Percentiles rank a stretch among this genome's conserved stretches.
phyloP scores from a whole-genome alignment of 345 rosid species.

The Salix caprea region DNA sequence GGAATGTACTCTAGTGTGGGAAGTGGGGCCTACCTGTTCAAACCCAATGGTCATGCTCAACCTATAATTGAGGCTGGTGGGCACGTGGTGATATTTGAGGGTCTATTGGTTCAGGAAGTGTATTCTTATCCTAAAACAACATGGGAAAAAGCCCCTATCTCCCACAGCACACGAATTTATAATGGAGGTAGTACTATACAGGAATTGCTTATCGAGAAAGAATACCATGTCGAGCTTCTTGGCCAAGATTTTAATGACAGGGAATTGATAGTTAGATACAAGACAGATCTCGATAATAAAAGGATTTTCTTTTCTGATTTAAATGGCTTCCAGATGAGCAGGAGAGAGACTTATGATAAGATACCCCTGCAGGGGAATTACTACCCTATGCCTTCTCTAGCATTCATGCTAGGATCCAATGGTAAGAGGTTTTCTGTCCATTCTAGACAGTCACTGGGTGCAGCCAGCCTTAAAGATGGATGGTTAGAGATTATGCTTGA shows the following conservation, averaged over 20 bases:
- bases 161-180: constrained; percentile 73
- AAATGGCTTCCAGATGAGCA: constrained; percentile 97
- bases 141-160: constrained; percentile 66
- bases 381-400: constrained; percentile 96
- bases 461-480: constrained; percentile 68
- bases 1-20: constrained; percentile 65
- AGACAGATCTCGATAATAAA: constrained; percentile 61
- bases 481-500: constrained; percentile 98
- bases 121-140: constrained; percentile 74
- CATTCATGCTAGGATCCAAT: constrained; percentile 79
- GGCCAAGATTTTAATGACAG: constrained; percentile 60
- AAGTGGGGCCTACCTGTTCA: constrained; percentile 92
- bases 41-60: constrained; percentile 71
- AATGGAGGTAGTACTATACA: constrained; percentile 56
- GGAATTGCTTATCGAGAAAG: constrained; percentile 67
- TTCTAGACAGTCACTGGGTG: constrained; percentile 89
- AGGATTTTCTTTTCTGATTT: constrained; percentile 79
- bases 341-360: constrained; percentile 91
- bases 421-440: constrained; percentile 84
- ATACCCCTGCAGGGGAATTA: constrained; percentile 97
- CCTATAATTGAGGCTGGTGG: constrained; percentile 63
- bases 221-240: constrained; percentile 89
- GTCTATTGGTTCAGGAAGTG: constrained; percentile 74
- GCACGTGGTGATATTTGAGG: constrained; percentile 59
- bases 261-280: constrained; percentile 84